Conservation (phyloP, 306 rosid genomes). For the Fagus sylvatica region DNA sequence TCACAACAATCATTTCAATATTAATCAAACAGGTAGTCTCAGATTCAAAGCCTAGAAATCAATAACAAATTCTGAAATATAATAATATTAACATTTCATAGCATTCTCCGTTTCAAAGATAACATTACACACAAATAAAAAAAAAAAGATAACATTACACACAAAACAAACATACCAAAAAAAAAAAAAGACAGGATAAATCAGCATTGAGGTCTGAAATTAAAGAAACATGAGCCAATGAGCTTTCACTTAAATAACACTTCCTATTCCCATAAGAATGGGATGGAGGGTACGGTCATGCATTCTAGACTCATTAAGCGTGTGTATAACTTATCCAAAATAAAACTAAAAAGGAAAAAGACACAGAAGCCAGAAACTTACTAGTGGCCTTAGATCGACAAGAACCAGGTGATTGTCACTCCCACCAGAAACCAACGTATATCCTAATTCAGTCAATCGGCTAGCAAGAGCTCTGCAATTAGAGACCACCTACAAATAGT, state of each 20-base stretch:
- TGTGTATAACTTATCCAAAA: neutral
- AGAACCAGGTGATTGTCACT: slow-evolving; percentile 93
- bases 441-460: slow-evolving; percentile 61
- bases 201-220: neutral
- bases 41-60: neutral
- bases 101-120: too few species aligned
- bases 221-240: too few species aligned
- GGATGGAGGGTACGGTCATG: neutral
- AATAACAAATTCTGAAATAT: neutral
- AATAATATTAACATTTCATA: too few species aligned
- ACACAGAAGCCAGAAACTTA: slow-evolving; percentile 39
- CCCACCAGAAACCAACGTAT: slow-evolving; percentile 93
- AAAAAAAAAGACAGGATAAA: too few species aligned
- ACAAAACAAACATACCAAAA: too few species aligned
- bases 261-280: neutral
- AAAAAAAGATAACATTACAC: too few species aligned
- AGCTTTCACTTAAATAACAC: neutral
- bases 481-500: slow-evolving; percentile 68
- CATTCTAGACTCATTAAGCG: neutral
- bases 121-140: too few species aligned
- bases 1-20: neutral
- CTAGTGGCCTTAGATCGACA: slow-evolving; percentile 88
- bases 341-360: neutral
- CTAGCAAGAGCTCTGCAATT: slow-evolving; percentile 84
- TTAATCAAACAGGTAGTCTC: neutral